phyloP scores from a whole-genome alignment of 352 stramenopile species.

The Peronospora tabacina region DNA sequence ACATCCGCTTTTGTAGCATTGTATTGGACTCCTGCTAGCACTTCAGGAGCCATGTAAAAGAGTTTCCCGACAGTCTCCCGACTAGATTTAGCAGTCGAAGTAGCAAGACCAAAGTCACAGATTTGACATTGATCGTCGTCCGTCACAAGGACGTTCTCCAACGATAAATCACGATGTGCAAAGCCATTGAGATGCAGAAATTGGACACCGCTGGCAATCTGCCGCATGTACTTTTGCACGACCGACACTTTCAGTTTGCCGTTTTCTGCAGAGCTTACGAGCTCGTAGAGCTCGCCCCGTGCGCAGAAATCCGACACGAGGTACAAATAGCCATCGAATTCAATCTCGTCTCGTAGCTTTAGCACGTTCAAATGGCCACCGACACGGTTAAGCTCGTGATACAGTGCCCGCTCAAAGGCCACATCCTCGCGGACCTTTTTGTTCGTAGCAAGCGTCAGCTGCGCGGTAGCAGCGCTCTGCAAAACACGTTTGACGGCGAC shows the following conservation, averaged over 20 bases:
- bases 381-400: conserved; percentile 50
- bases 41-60: conserved; percentile 83
- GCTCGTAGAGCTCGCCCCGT: conserved; percentile 69
- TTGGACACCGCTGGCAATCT: conserved; percentile 64
- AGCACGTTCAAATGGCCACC: conserved; percentile 62
- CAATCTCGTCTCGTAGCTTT: conserved; percentile 62
- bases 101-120: conserved; percentile 73
- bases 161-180: conserved; percentile 74
- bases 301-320: conserved; percentile 71
- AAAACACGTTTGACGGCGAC: conserved; percentile 78
- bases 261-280: conserved; percentile 47
- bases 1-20: conserved; percentile 73
- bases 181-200: conserved; percentile 73
- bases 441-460: conserved; percentile 53
- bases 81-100: conserved; percentile 32
- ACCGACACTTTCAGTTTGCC: conserved; percentile 40
- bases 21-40: conserved; percentile 55
- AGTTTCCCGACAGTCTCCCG: conserved; percentile 73
- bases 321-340: conserved; percentile 74
- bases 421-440: conserved; percentile 79
- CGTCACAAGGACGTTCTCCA: conserved; percentile 80
- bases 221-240: conserved; percentile 47
- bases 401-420: conserved; percentile 63
- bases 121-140: conserved; percentile 66
- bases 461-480: conserved; percentile 47